A percentile compares a stretch with the other conserved stretches of the same genome.
Evolutionary conservation across 352 stramenopile species (phyloP).

Genomic region (Blastocystis sp.): DNA sequence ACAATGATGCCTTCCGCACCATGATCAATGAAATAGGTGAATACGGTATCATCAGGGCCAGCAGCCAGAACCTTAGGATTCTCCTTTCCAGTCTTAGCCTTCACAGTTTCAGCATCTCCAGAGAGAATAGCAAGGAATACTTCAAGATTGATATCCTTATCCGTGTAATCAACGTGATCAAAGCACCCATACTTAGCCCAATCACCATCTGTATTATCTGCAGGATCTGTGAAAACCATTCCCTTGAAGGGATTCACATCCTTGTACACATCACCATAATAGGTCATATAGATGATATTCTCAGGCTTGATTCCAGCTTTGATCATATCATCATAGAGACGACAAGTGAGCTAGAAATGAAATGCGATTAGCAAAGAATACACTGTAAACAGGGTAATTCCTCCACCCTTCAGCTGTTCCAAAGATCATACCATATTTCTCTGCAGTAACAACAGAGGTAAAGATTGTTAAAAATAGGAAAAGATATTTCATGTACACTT

Average conservation of each 20-base stretch:
- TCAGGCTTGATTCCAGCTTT: conserved; percentile 38
- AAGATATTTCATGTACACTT: neutral
- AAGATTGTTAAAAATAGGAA: neutral
- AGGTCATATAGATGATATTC: conserved; percentile 58
- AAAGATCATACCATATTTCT: conserved; percentile 48
- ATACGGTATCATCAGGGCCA: conserved; percentile 34
- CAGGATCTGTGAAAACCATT: conserved; percentile 57
- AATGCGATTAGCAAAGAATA: neutral
- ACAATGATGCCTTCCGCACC: neutral
- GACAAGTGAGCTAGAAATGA: neutral
- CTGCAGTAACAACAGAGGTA: neutral
- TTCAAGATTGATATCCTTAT: neutral
- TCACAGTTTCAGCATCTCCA: neutral
- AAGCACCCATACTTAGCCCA: conserved; percentile 47
- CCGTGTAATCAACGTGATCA: conserved; percentile 21
- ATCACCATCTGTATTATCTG: conserved; percentile 15
- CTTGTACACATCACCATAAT: neutral
- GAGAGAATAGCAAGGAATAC: conserved; percentile 32
- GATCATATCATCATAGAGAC: conserved; percentile 13
- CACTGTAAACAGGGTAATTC: conserved; percentile 56
- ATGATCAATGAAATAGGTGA: conserved; percentile 60
- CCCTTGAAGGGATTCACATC: neutral
- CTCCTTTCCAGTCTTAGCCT: neutral
- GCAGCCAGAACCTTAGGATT: conserved; percentile 26
- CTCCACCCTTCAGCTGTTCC: neutral